These are phyloP conservation scores for Malus domestica DNA, from an alignment of 306 rosid genomes.

Conservation along the genomic window ASM211411v1 NC_041792.1:8108501-8109000, in stretches of 20 bases:
- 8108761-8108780: neutral
- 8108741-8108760: neutral
- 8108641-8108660: neutral
- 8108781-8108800: neutral
- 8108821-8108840: too few relatives aligned
- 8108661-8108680: neutral
- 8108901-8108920: too few relatives aligned
- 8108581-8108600: neutral
- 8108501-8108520: neutral
- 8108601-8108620: neutral
- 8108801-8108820: neutral
- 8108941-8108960: neutral
- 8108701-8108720: neutral
- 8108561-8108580: neutral
- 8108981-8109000: neutral
- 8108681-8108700: neutral
- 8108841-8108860: too few relatives aligned
- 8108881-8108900: too few relatives aligned
- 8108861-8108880: neutral
- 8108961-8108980: too few relatives aligned
- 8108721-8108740: neutral
- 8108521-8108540: neutral
- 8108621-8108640: neutral
- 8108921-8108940: neutral
- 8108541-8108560: neutral